Evolutionary conservation across 345 rosid genomes (phyloP).

Genomic region (Eucalyptus sp.): DNA sequence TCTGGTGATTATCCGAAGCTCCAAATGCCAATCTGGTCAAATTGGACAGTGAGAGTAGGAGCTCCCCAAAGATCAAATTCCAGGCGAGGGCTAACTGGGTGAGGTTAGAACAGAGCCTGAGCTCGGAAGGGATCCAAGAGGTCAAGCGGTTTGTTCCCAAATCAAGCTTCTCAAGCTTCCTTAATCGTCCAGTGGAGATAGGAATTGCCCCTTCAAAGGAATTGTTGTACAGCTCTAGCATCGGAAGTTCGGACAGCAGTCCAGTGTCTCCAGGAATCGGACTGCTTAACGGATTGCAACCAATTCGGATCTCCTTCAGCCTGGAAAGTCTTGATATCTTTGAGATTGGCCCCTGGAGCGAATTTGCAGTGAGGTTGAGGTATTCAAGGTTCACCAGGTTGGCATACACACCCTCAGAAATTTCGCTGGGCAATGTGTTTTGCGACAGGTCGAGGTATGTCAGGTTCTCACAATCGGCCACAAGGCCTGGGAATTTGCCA

Average conservation of each 20-base stretch:
- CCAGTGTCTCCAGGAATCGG: constrained; percentile 26
- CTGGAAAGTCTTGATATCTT: no score
- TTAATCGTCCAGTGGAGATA: constrained; percentile 31
- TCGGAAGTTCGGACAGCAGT: constrained; percentile 13
- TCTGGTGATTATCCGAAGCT: constrained; percentile 29
- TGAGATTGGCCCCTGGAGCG: no score
- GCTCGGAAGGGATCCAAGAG: constrained; percentile 38
- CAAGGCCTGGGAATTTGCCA: constrained; percentile 27
- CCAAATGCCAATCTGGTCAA: constrained; percentile 16
- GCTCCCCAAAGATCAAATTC: constrained; percentile 30
- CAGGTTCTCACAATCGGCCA: constrained; percentile 18
- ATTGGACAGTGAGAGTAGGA: constrained; percentile 6
- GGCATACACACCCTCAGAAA: background rate
- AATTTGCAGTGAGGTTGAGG: background rate
- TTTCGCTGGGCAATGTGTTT: no score
- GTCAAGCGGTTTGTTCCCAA: constrained; percentile 23
- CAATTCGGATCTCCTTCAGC: constrained; percentile 7
- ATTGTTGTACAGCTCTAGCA: constrained; percentile 23
- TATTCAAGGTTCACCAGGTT: background rate
- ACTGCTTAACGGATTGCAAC: constrained; percentile 21
- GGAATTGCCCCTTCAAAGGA: constrained; percentile 36
- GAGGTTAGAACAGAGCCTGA: constrained; percentile 41
- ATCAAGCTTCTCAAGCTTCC: constrained; percentile 21
- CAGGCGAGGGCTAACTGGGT: constrained; percentile 32
- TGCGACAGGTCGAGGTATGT: constrained; percentile 27